Evolutionary conservation across 148 eudicot species (phyloP), one percentile per base, ranked within the genome.

Genomic region (Fagopyrum esculentum): DNA sequence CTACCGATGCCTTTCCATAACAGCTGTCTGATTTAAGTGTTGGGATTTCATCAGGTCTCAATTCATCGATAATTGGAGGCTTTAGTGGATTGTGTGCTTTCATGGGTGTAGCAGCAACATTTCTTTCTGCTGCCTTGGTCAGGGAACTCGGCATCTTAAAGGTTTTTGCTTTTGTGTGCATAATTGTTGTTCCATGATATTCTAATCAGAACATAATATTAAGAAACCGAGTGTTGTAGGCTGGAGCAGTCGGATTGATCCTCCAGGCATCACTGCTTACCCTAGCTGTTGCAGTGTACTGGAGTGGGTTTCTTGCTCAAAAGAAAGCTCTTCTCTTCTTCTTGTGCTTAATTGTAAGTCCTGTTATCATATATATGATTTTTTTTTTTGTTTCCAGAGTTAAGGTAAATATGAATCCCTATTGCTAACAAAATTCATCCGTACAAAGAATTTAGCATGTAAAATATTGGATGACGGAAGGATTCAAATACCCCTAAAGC

Each of bases 101-200:
- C 76, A 89, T 93, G 97, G 98, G 98, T 50, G 91, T 93, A 69
- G 93, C 95, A 74, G 98, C 98, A 56, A 93, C 98, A 73, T 89
- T 89, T 82, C 64, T 93, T 69, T 93, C 98, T 73, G 91, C 97
- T 76, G 74, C 74, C 49, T 79, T 93, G 78, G 94, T 93, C 82
- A 85, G 79, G 79, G 83, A 75, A 72, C 85, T 91, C 64, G 98
- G 98, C 74, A 85, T 94, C 72, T 85, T 94, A 72, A 91, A 91
- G 98, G 98, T 93, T 80, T 69, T 71, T 9, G 6, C 75, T 73
- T 47, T 77, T 29, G 11, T 63, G 48, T 74, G 16, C 64, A 45
- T 69, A 19, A 11, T 73, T 56, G 19, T 43, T 57, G 54, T 26
- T n/a, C 69, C 47, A 63, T 80, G 54, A 77, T 57, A 12, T 55